phyloP scores from a whole-genome alignment of 352 stramenopile species.

The Phytopythium kandeliae region DNA sequence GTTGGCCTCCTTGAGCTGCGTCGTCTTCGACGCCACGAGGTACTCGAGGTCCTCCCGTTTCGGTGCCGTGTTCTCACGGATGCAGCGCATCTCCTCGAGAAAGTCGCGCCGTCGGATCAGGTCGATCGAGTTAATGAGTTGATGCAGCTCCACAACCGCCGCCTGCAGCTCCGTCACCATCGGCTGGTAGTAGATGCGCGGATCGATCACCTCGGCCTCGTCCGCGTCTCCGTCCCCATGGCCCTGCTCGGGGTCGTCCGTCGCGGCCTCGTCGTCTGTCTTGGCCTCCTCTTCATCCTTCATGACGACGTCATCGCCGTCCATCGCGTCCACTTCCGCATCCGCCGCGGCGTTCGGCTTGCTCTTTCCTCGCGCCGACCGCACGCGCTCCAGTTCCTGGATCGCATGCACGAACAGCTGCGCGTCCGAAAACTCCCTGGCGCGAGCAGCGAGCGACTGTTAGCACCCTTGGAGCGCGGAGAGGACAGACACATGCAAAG shows the following conservation, averaged over 20 bases:
- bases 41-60: constrained; percentile 80
- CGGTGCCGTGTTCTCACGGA: constrained; percentile 77
- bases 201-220: constrained; percentile 78
- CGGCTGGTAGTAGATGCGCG: constrained; percentile 77
- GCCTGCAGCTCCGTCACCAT: constrained; percentile 82
- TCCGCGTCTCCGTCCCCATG: constrained; percentile 24
- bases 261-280: constrained; percentile 13
- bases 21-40: constrained; percentile 65
- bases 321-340: constrained; percentile 8
- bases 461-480: neutral
- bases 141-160: constrained; percentile 70
- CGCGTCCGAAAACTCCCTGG: constrained; percentile 76
- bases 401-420: constrained; percentile 83
- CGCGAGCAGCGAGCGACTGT: neutral
- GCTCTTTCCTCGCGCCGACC: constrained; percentile 54
- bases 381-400: constrained; percentile 66
- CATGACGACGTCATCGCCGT: constrained; percentile 9
- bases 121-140: constrained; percentile 87
- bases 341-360: constrained; percentile 43
- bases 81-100: constrained; percentile 82
- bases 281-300: constrained; percentile 17
- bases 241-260: constrained; percentile 12
- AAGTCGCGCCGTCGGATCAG: constrained; percentile 74
- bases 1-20: constrained; percentile 73
- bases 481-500: neutral